These are phyloP conservation scores for Cytospora piceae DNA, from an alignment of 2,329 filamentous ascomycete genomes.

Conservation along the genomic window DNA sequence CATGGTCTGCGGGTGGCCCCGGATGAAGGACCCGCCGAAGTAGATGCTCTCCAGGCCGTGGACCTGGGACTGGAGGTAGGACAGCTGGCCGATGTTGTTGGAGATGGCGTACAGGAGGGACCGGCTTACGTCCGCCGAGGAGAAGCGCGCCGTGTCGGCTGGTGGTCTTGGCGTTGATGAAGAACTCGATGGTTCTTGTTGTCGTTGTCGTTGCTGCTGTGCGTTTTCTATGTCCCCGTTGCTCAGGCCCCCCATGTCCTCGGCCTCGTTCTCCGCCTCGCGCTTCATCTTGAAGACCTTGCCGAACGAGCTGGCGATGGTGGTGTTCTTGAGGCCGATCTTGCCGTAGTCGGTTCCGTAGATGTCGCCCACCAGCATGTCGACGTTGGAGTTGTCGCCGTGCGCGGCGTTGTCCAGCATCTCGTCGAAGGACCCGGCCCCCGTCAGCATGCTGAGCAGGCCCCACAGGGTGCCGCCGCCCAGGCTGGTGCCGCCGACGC, in stretches of 20 bases:
- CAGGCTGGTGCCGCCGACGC: slow-evolving; percentile 91
- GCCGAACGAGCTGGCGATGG: slow-evolving; percentile 94
- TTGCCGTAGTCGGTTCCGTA: slow-evolving; percentile 96
- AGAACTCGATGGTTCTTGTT: slow-evolving; percentile 34
- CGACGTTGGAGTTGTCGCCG: slow-evolving; percentile 90
- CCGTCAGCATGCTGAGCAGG: slow-evolving; percentile 85
- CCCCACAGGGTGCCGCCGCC: slow-evolving; percentile 99
- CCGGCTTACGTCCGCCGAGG: slow-evolving; percentile 81
- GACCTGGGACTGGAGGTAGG: slow-evolving; percentile 95
- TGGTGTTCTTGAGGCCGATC: slow-evolving; percentile 92
- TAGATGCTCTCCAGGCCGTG: slow-evolving; percentile 92
- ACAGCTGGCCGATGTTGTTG: slow-evolving; percentile 98
- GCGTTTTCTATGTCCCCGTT: slow-evolving; percentile 52
- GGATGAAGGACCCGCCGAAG: slow-evolving; percentile 96
- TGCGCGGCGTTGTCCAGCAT: slow-evolving; percentile 91
- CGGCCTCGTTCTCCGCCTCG: slow-evolving; percentile 76
- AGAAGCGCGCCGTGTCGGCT: slow-evolving; percentile 57
- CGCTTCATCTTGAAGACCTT: slow-evolving; percentile 95
- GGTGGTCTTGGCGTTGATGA: slow-evolving; percentile 30
- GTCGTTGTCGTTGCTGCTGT: slow-evolving; percentile 30
- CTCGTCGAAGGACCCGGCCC: slow-evolving; percentile 94
- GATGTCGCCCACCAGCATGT: slow-evolving; percentile 97
- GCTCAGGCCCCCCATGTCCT: slow-evolving; percentile 66
- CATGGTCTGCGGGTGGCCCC: slow-evolving; percentile 95
- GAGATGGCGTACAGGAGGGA: slow-evolving; percentile 93